Percentiles rank a stretch among this genome's conserved stretches.
Evolutionary conservation across 1,139 yeast species (phyloP).

Genomic region (Blastobotrys illinoisensis): DNA sequence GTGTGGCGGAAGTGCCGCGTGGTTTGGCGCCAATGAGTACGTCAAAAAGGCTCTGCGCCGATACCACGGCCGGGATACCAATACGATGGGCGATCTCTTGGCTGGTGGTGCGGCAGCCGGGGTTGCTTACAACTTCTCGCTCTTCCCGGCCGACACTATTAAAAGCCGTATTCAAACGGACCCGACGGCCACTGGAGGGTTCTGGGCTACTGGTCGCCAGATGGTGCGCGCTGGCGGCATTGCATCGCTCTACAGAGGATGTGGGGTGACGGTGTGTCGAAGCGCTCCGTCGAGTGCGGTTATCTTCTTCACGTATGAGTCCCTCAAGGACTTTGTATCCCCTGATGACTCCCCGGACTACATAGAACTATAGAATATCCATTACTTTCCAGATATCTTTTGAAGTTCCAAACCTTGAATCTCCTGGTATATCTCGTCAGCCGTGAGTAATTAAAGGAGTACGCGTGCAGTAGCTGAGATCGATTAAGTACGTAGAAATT

Average conservation of each 20-base stretch:
- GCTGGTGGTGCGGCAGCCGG: conserved; percentile 87
- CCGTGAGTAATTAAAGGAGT: too few relatives aligned
- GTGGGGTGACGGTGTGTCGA: conserved; percentile 73
- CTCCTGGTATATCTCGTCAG: too few relatives aligned
- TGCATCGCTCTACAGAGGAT: conserved; percentile 71
- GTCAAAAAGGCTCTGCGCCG: conserved; percentile 39
- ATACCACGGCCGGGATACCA: conserved; percentile 19
- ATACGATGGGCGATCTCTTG: conserved; percentile 50
- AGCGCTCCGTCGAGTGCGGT: conserved; percentile 89
- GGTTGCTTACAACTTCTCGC: conserved; percentile 65
- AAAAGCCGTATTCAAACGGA: conserved; percentile 83
- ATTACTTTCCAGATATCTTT: too few relatives aligned
- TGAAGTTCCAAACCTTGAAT: too few relatives aligned
- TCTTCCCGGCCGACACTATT: conserved; percentile 88
- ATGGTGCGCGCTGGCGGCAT: conserved; percentile 51
- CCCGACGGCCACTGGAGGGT: conserved; percentile 22
- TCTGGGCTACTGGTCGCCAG: conserved; percentile 35
- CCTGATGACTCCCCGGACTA: background rate
- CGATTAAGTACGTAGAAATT: too few relatives aligned
- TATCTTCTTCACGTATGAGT: conserved; percentile 75
- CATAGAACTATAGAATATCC: background rate
- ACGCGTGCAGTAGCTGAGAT: too few relatives aligned
- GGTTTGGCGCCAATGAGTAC: conserved; percentile 87
- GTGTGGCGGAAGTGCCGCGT: conserved; percentile 83
- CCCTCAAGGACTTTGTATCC: conserved; percentile 38